Evolutionary conservation across 345 rosid genomes (phyloP).

Genomic region (Syzygium jambos): DNA sequence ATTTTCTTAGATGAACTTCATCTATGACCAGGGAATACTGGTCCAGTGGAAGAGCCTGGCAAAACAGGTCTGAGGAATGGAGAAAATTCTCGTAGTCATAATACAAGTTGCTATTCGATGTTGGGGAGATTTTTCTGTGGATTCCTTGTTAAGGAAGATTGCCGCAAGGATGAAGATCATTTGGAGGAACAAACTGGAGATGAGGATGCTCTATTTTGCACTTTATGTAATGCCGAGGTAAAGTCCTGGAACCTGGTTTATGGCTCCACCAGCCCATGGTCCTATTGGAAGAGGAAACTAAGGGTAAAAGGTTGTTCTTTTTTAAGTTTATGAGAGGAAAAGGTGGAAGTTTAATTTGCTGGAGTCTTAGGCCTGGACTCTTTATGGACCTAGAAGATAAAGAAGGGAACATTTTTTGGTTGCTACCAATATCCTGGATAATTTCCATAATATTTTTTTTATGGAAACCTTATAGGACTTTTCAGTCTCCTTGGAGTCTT

Average conservation of each 20-base stretch:
- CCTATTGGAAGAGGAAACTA: too few relatives aligned
- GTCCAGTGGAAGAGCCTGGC: constrained; percentile 42
- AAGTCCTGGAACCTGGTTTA: neutral
- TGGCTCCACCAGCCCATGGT: neutral
- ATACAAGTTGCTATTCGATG: constrained; percentile 37
- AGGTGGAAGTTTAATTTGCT: too few relatives aligned
- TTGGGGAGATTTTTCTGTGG: constrained; percentile 54
- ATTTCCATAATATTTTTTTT: neutral
- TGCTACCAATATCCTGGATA: too few relatives aligned
- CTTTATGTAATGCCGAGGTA: constrained; percentile 93
- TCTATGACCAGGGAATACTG: constrained; percentile 36
- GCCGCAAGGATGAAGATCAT: constrained; percentile 50
- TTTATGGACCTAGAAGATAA: too few relatives aligned
- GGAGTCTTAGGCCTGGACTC: too few relatives aligned
- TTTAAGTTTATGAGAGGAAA: too few relatives aligned
- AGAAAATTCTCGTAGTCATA: constrained; percentile 25
- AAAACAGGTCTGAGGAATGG: constrained; percentile 25
- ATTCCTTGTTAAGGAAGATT: constrained; percentile 55
- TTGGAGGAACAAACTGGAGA: constrained; percentile 35
- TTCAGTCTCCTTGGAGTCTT: neutral
- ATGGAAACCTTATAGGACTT: neutral
- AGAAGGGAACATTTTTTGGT: too few relatives aligned
- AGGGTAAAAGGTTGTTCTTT: too few relatives aligned
- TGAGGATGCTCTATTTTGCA: constrained; percentile 80
- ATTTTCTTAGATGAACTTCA: neutral